Evolutionary conservation across 1,284 basidiomycete genomes (phyloP).

Genomic region (Trichosporon sp.): DNA sequence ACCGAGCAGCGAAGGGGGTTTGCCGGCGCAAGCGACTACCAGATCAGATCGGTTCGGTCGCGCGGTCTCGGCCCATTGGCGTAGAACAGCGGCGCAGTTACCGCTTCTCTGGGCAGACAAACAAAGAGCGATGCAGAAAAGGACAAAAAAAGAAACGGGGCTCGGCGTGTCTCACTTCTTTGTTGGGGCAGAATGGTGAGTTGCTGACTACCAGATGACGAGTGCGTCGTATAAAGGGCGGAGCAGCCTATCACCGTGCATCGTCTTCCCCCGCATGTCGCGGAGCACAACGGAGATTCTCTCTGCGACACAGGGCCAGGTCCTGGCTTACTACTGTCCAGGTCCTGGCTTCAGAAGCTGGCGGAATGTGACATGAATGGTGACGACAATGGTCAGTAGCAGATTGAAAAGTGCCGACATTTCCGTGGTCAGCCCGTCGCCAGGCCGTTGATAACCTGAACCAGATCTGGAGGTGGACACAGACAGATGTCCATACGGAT

Average conservation of each 20-base stretch:
- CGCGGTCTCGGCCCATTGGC: neutral
- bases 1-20: neutral
- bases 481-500: neutral
- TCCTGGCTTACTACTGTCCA: neutral
- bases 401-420: neutral
- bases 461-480: neutral
- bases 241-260: neutral
- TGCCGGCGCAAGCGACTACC: neutral
- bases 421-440: no score
- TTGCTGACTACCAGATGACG: neutral
- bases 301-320: neutral
- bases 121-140: neutral
- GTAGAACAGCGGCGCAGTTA: neutral
- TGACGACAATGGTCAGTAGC: neutral
- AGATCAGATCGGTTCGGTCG: neutral
- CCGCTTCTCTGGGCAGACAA: neutral
- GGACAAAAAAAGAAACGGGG: neutral
- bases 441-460: neutral
- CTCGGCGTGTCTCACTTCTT: neutral
- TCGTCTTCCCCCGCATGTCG: neutral
- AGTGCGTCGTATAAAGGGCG: neutral
- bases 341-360: neutral
- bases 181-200: neutral
- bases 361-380: neutral
- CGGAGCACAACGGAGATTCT: neutral